A percentile compares a stretch with the other conserved stretches of the same genome.
Evolutionary conservation across 225 moss, liverwort and hornwort genomes (phyloP).

Genomic region (Physcomitrellopsis africana): DNA sequence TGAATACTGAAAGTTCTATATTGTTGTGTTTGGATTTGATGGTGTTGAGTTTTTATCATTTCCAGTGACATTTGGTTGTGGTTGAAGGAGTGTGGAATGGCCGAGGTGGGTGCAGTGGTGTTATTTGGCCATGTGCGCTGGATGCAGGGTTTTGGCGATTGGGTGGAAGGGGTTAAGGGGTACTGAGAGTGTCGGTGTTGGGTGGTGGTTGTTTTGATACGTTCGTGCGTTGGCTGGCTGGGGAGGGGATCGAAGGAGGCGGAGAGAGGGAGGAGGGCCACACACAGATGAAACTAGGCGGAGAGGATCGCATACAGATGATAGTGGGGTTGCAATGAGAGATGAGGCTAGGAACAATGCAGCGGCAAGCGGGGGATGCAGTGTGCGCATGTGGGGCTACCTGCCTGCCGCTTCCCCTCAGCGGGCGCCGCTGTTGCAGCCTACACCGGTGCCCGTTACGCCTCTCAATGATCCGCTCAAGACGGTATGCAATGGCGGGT

Average conservation of each 20-base stretch:
- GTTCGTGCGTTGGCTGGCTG: too few species aligned
- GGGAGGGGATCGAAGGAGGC: conserved; percentile 15
- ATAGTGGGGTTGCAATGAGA: conserved; percentile 66
- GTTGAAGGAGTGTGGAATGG: background rate
- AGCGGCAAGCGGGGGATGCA: conserved; percentile 34
- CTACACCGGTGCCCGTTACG: conserved; percentile 60
- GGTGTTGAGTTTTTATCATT: background rate
- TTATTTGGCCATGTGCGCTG: background rate
- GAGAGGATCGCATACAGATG: conserved; percentile 41
- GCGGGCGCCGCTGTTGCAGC: conserved; percentile 66
- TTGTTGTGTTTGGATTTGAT: conserved; percentile 9
- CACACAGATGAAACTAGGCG: conserved; percentile 45
- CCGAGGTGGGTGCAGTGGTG: too few species aligned
- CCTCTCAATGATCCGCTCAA: conserved; percentile 58
- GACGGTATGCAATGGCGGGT: conserved; percentile 84
- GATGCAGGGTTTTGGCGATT: background rate
- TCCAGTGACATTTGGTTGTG: conserved; percentile 9
- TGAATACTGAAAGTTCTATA: background rate
- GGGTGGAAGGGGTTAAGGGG: background rate
- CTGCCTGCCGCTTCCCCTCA: conserved; percentile 76
- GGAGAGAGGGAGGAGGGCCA: conserved; percentile 16
- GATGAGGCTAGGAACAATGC: conserved; percentile 46
- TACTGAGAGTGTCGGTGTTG: conserved; percentile 22
- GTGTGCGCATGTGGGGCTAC: conserved; percentile 95
- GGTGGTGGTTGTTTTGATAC: background rate